Conservation (phyloP, 176 grass and related monocot species). For the Aechmea fasciata region DNA sequence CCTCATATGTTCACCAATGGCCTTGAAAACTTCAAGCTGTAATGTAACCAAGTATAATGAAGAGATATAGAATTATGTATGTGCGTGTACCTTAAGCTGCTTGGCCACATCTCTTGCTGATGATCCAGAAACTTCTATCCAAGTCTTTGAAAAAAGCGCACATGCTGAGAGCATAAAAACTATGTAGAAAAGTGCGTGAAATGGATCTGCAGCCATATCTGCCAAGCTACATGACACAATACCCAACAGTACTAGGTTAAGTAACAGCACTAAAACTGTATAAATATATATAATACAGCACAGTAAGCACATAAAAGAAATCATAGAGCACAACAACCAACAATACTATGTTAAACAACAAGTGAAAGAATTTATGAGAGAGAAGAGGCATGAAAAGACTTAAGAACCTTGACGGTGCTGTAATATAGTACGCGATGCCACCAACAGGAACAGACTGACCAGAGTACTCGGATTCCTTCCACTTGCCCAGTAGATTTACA, state of each 20-base stretch:
- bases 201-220: conserved; percentile 84
- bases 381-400: background rate
- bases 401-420: conserved; percentile 80
- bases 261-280: conserved; percentile 2
- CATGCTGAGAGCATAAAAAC: conserved; percentile 83
- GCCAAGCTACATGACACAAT: conserved; percentile 47
- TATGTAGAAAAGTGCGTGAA: conserved; percentile 85
- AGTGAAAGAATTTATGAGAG: conserved; percentile 8
- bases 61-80: background rate
- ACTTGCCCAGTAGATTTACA: conserved; percentile 76
- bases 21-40: background rate
- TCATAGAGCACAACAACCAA: background rate
- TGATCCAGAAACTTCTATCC: conserved; percentile 92
- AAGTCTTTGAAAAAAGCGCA: conserved; percentile 86
- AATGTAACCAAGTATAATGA: background rate
- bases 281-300: background rate
- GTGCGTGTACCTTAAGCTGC: conserved; percentile 75
- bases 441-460: conserved; percentile 80
- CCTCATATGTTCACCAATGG: no score
- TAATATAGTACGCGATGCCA: conserved; percentile 94
- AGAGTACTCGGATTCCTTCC: conserved; percentile 92
- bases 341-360: background rate
- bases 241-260: conserved; percentile 10
- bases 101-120: conserved; percentile 89
- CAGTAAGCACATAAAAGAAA: background rate